Evolutionary conservation across 164 flowering plant species (phyloP), one percentile per base, ranked within the genome.

Genomic region (Liquidambar formosana): DNA sequence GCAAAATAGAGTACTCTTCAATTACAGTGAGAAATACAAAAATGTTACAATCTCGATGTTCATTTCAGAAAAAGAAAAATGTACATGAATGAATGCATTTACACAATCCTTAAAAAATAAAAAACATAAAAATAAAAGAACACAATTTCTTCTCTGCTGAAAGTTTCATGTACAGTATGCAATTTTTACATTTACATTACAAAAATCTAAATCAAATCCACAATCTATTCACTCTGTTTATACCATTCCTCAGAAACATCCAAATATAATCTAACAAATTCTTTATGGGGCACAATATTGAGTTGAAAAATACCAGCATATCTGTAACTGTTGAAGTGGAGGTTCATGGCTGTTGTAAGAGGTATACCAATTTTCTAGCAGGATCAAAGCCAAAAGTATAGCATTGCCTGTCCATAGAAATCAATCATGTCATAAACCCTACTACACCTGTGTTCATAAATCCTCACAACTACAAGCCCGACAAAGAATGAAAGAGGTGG

Each of bases 341-440:
- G 46, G 26, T 47, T 41, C 61, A 1, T 0, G 2, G 14, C 16
- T 26, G 23, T 57, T 11, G 11, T 64, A 53, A 26, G 57, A 51
- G 26, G n/a, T 18, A 53, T 18, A 44, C 43, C 21, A 47, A 13
- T 27, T 10, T 14, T 47, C 26, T 44, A 47, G 71, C 65, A 38
- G n/a, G 66, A 67, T 82, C 74, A 86, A 8, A 85, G 68, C 86
- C 88, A 88, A 75, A 84, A 89, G 78, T 78, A 74, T 4, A 88
- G 80, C 91, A 86, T 88, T 72, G 81, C 91, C 97, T 91, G 94
- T 75, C 47, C 27, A 63, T 8, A 56, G 11, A 51, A 68, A 70
- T 15, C 33, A 59, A 10, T 23, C 33, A 49, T 47, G 26, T 61
- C 63, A 65, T 23, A 25, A 25, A 16, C 43, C 26, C 1, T 47